Base-by-base conservation (phyloP, 73 alveolate genomes). In the Blepharisma japonicum region DNA sequence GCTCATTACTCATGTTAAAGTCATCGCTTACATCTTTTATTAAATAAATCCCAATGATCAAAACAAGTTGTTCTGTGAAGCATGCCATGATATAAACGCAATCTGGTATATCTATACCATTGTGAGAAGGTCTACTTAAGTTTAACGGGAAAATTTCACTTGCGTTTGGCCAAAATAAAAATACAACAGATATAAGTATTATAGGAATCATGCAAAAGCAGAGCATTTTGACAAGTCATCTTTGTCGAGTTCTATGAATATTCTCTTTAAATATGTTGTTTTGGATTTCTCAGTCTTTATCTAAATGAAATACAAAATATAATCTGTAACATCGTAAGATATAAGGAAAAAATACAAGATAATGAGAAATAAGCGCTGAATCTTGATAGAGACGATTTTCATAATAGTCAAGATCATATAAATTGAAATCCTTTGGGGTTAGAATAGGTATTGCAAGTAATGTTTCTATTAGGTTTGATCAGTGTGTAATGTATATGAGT, bases 1-100 rank as follows among this genome's bases (percentile, higher is more conserved):
- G 46, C 47, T 61, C 74, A 14, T 25, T 61, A 9, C 47, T 61
- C 74, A 61, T 61, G 47, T 61, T 61, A 25, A 14, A 61, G 47
- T 61, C 23, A 39, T 61, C 74, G 39, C 23, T 14, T n/a, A 61
- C 23, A 48, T 20, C 18, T 20, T 39, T n/a, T 14, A 61, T 8
- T 11, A 9, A 2, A 25, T 18, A 61, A 9, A 61, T 39, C 39
- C 14, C 50, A 14, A 61, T 8, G 0, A 61, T 25, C 39, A 61
- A 61, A 20, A 61, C 18, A 0, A 61, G 39, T 48, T 61, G 74
- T 5, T 61, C 74, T 2, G 23, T 14, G 47, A 61, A 61, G 23
- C 74, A 18, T n/a, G 39, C 11, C 11, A 39, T 61, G 11, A 61
- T 61, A 25, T 61, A 61, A 61, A 61, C 23, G 47, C 74, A 61